phyloP scores from a whole-genome alignment of 1,284 basidiomycete genomes.

The Phylloboletellus chloephorus region DNA sequence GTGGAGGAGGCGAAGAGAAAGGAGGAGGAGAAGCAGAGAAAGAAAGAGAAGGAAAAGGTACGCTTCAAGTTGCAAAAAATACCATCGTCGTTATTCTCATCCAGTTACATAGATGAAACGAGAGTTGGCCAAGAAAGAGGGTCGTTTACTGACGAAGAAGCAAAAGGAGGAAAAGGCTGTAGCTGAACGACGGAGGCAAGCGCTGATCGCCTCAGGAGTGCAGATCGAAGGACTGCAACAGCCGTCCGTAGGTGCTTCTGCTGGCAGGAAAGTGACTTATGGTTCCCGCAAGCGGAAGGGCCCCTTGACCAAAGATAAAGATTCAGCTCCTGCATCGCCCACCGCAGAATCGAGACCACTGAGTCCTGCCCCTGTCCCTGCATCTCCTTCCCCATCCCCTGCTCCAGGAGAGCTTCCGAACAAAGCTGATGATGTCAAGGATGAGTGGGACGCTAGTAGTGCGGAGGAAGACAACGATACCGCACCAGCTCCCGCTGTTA shows the following conservation, averaged over 20 bases:
- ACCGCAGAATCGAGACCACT: conserved; percentile 49
- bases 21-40: conserved; percentile 80
- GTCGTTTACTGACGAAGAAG: conserved; percentile 87
- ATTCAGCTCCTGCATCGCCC: conserved; percentile 39
- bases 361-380: conserved; percentile 40
- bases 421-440: conserved; percentile 47
- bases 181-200: conserved; percentile 88
- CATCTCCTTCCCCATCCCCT: conserved; percentile 22
- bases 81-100: conserved; percentile 4
- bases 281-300: conserved; percentile 81
- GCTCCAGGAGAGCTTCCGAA: conserved; percentile 19
- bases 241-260: conserved; percentile 41
- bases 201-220: conserved; percentile 84
- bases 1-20: conserved; percentile 74
- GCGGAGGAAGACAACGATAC: conserved; percentile 31
- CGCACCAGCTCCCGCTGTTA: conserved; percentile 41
- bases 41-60: conserved; percentile 91
- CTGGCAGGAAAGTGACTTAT: conserved; percentile 71
- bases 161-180: conserved; percentile 93
- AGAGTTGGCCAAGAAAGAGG: conserved; percentile 86
- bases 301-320: conserved; percentile 40
- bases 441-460: conserved; percentile 79
- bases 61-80: conserved; percentile 7
- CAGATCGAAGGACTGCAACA: conserved; percentile 84
- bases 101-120: conserved; percentile 61